Conservation (phyloP, 129 eudicot species). For the Cynara cardunculus region DNA sequence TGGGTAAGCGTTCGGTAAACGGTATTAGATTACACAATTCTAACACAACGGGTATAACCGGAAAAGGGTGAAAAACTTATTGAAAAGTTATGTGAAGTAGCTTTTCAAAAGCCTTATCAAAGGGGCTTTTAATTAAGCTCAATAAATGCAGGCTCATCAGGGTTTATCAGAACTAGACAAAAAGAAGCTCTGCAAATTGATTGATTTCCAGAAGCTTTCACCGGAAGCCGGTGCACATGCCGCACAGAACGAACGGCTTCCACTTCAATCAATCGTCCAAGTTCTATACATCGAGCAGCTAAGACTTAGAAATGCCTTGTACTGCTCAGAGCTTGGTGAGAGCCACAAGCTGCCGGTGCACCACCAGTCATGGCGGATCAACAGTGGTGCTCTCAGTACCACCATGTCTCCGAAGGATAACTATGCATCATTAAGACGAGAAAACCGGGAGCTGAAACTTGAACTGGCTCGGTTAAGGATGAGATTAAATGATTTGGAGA, state of each 20-base stretch:
- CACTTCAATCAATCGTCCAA: slow-evolving; percentile 91
- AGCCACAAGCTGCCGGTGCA: slow-evolving; percentile 53
- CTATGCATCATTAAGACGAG: slow-evolving; percentile 89
- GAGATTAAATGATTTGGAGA: slow-evolving; percentile 92
- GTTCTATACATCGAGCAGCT: slow-evolving; percentile 89
- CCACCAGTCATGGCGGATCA: slow-evolving; percentile 93
- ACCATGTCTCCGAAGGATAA: slow-evolving; percentile 96
- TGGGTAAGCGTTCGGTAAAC: too few species aligned
- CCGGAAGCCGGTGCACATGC: slow-evolving; percentile 93
- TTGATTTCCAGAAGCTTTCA: slow-evolving; percentile 89
- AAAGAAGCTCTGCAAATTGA: slow-evolving; percentile 73
- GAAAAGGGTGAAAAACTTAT: background rate
- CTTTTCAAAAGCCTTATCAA: background rate
- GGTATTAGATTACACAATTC: too few species aligned
- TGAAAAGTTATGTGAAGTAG: background rate
- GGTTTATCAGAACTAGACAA: slow-evolving; percentile 73
- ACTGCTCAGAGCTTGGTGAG: slow-evolving; percentile 61
- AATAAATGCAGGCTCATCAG: slow-evolving; percentile 70
- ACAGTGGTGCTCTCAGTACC: slow-evolving; percentile 93
- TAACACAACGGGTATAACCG: background rate
- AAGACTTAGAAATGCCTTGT: slow-evolving; percentile 68
- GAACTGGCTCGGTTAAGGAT: slow-evolving; percentile 87
- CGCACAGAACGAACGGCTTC: slow-evolving; percentile 95
- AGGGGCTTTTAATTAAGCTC: background rate
- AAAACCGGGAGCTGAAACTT: slow-evolving; percentile 86